Conservation (phyloP, 768 basidiomycete genomes). For the Calvatia gigantea region DNA sequence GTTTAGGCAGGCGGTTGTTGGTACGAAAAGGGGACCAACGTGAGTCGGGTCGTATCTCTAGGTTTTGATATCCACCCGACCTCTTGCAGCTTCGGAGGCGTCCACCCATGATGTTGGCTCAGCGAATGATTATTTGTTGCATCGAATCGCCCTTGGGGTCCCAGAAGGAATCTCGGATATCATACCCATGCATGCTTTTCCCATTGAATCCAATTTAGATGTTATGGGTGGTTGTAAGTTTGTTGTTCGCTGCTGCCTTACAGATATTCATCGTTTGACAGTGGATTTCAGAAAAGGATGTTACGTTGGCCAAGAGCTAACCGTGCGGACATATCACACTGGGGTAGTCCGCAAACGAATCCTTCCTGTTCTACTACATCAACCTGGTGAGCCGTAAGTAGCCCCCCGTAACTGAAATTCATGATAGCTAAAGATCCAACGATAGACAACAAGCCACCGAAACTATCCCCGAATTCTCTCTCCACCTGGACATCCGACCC, state of each 20-base stretch:
- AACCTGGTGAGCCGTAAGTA: slow-evolving; percentile 29
- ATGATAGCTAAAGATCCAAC: neutral
- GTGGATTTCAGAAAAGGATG: slow-evolving; percentile 98
- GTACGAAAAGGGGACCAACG: slow-evolving; percentile 68
- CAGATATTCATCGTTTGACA: slow-evolving; percentile 17
- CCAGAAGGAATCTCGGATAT: slow-evolving; percentile 87
- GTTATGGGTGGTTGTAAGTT: slow-evolving; percentile 88
- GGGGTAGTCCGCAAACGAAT: slow-evolving; percentile 90
- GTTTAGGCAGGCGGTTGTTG: slow-evolving; percentile 76
- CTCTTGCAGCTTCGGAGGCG: slow-evolving; percentile 45
- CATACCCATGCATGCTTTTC: slow-evolving; percentile 72
- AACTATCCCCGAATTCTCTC: slow-evolving; percentile 21
- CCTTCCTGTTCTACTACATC: slow-evolving; percentile 66
- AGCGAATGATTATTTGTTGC: slow-evolving; percentile 63
- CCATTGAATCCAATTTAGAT: slow-evolving; percentile 94
- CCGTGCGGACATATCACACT: slow-evolving; percentile 94
- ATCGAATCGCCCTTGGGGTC: slow-evolving; percentile 78
- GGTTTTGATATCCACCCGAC: neutral
- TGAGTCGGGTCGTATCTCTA: slow-evolving; percentile 38
- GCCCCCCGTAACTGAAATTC: slow-evolving; percentile 12
- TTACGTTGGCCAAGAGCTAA: slow-evolving; percentile 96
- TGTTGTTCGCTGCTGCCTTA: slow-evolving; percentile 3
- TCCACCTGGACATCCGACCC: slow-evolving; percentile 35
- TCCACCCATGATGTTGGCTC: slow-evolving; percentile 52
- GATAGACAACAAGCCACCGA: slow-evolving; percentile 12